Evolutionary conservation across 768 basidiomycete genomes (phyloP), one percentile per base, ranked within the genome.

Genomic region (Pholiota microspora): DNA sequence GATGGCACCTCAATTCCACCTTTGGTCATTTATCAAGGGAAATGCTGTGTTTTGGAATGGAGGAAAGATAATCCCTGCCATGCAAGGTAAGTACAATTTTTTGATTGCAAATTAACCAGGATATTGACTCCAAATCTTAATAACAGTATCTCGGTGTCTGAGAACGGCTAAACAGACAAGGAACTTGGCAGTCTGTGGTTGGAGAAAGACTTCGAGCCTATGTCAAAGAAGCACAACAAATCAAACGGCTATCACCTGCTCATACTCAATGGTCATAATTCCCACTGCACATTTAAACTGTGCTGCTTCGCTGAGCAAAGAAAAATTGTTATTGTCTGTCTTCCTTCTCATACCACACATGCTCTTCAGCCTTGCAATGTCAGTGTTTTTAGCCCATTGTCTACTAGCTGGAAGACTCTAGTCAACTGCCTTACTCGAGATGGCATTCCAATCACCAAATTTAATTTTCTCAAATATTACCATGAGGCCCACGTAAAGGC

Each of bases 151-250:
- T 64, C 66, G 1, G 25, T 53, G 27, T 73, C 73, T 3, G 63
- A 61, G 16, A 74, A 72, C 36, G 70, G 75, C 4, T 76, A 75
- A 73, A 75, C 69, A 4, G 69, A 72, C 58, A 55, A 72, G 7
- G 68, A 74, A 18, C 59, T 73, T 5, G 71, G 72, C 15, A 15
- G 49, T 0, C 40, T 61, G 24, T 76, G 72, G 74, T 46, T 76
- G 2, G 51, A 67, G 47, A 46, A 64, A 13, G 70, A 69, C 38
- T 77, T 75, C 54, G 60, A 71, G 0, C 70, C 68, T 2, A 32
- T 49, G 12, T 68, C 62, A 5, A 44, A 35, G 9, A 60, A 42
- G 25, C 49, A 48, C 18, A 62, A 64, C 18, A 53, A 46, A 3
- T 51, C 58, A 10, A 53, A 47, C 29, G 60, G 60, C 0, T 69